phyloP scores from a whole-genome alignment of 257 asterid species.

The Nicotiana otophora region DNA sequence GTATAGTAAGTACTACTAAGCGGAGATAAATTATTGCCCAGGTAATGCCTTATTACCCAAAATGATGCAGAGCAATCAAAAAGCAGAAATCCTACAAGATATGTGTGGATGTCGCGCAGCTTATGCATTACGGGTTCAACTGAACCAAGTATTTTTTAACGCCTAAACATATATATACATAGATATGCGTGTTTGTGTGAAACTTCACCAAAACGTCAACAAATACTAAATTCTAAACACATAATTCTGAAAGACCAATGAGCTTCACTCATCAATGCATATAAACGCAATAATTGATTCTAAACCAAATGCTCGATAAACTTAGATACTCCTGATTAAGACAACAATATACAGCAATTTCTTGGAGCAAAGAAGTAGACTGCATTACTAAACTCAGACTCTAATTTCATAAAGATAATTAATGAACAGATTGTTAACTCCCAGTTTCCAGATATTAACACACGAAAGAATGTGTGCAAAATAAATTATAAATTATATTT shows the following conservation, averaged over 20 bases:
- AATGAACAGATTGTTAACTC: not conserved
- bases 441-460: not conserved
- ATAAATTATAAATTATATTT: too few species aligned
- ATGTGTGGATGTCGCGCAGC: not conserved
- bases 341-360: not conserved
- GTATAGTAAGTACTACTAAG: not conserved
- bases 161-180: not conserved
- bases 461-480: not conserved
- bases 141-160: not conserved
- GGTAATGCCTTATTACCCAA: not conserved
- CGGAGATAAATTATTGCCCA: not conserved
- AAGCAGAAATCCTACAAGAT: not conserved
- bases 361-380: not conserved
- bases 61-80: not conserved
- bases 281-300: not conserved
- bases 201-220: too few species aligned
- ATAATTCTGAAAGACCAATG: too few species aligned
- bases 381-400: not conserved
- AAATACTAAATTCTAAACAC: too few species aligned
- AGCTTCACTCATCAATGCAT: not conserved
- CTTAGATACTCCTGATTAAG: not conserved
- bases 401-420: not conserved
- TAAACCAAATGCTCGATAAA: not conserved
- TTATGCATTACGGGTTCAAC: not conserved
- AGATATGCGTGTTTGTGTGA: not conserved